Evolutionary conservation across 2,329 filamentous ascomycete species (phyloP).

Genomic region (Xylaria sp.): DNA sequence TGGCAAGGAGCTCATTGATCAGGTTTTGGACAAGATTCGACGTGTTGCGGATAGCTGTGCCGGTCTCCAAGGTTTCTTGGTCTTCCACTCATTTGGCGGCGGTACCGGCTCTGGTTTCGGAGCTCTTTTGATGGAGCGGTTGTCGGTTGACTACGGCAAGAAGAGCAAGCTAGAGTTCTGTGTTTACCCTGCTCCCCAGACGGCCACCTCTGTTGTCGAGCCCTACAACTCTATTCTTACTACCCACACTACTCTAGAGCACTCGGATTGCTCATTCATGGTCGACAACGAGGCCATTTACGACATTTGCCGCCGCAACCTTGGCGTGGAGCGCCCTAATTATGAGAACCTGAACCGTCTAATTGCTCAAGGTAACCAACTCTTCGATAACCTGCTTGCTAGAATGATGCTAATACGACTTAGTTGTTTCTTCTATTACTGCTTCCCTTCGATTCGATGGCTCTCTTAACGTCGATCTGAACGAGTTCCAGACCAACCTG

Average conservation of each 20-base stretch:
- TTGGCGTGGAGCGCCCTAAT: slow-evolving; percentile 95
- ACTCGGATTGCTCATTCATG: slow-evolving; percentile 99
- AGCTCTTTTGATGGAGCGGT: slow-evolving; percentile 97
- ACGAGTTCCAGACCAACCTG: slow-evolving; percentile 99
- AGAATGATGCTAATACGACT: slow-evolving; percentile 40
- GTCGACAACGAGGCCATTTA: slow-evolving; percentile 99
- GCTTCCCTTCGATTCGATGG: slow-evolving; percentile 98
- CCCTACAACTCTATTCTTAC: slow-evolving; percentile 99
- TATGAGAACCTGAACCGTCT: slow-evolving; percentile 99
- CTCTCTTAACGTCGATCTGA: slow-evolving; percentile 97
- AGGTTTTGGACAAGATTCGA: slow-evolving; percentile 96
- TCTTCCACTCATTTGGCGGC: slow-evolving; percentile 99
- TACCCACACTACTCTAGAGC: slow-evolving; percentile 98
- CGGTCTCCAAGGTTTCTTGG: slow-evolving; percentile 97
- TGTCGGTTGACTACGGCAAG: slow-evolving; percentile 99
- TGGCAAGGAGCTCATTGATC: slow-evolving; percentile 98
- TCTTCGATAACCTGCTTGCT: not conserved
- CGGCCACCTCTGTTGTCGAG: slow-evolving; percentile 96
- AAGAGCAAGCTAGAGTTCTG: slow-evolving; percentile 99
- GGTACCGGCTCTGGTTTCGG: slow-evolving; percentile 99
- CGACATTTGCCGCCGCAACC: slow-evolving; percentile 97
- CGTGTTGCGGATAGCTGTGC: slow-evolving; percentile 97
- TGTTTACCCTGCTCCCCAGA: slow-evolving; percentile 97
- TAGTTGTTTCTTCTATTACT: slow-evolving; percentile 97
- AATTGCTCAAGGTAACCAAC: slow-evolving; percentile 82